These are phyloP conservation scores for Gracilaria vermiculophylla DNA, from an alignment of 23 red algal species.

Conservation along the genomic window DNA sequence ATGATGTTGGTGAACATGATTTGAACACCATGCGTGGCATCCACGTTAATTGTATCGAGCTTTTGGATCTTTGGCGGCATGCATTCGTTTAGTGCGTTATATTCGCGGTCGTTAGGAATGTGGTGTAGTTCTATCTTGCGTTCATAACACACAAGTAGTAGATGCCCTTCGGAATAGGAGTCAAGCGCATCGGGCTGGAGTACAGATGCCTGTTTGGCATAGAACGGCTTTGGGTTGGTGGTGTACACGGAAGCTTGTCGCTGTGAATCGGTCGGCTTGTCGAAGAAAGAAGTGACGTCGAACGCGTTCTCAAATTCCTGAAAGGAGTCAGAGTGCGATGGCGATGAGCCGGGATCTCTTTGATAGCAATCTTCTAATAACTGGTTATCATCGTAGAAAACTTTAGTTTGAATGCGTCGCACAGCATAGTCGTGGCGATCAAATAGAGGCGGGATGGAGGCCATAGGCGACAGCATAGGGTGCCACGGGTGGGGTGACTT, in stretches of 20 bases:
- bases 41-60: neutral
- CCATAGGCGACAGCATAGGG: neutral
- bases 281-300: neutral
- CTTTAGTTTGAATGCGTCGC: neutral
- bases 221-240: neutral
- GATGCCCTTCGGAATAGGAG: neutral
- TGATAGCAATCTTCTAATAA: neutral
- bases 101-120: neutral
- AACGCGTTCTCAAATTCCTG: neutral
- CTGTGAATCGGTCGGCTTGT: neutral
- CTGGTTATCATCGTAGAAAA: conserved; percentile 23
- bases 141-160: conserved; percentile 16
- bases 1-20: conserved; percentile 22
- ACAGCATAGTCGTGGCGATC: neutral
- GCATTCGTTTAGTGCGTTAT: neutral
- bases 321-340: neutral
- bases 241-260: neutral
- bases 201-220: neutral
- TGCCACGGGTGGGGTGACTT: neutral
- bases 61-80: neutral
- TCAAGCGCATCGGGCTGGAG: neutral
- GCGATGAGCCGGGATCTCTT: neutral
- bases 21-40: neutral
- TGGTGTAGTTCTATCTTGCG: neutral
- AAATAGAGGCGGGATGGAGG: neutral